Evolutionary conservation across 2,329 filamentous ascomycete genomes (phyloP), one percentile per base, ranked within the genome.

Genomic region (Ascocoryne sarcoides): DNA sequence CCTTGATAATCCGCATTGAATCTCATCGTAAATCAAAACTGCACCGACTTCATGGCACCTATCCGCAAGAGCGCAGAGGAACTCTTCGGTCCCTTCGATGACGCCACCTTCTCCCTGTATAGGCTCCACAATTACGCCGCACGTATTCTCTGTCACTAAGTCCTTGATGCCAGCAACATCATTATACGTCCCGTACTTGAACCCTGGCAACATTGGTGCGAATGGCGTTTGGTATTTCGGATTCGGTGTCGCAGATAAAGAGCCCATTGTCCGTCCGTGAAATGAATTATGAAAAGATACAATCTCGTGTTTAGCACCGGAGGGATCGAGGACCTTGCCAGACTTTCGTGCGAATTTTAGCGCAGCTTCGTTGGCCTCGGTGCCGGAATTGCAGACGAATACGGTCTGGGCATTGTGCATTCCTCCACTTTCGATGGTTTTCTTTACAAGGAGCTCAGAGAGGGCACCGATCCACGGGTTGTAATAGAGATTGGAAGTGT

Each of bases 61-160:
- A 58, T 75, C 75, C 43, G 87, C 86, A n/a, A 98, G 74, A 1
- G 87, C 84, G 17, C 79, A 62, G 17, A 98, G 71, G 63, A 96
- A 98, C 50, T 87, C 85, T 3, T 84, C 77, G 1, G 75, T 82
- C 3, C 86, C 92, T 9, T 84, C 79, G 53, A 90, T 83, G 37
- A 98, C 83, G 50, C 92, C 92, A 12, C 92, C 92, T 66, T 98
- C 92, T 43, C 92, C 92, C 65, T 98, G 92, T 46, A 98, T 95
- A 7, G 92, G 92, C 70, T 98, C 92, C 33, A 98, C 76, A 43
- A 98, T 89, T 15, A 98, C 92, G 58, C 87, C 89, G 56, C 89
- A 95, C 0, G 92, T 96, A 51, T 80, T 77, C 15, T 87, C 79
- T 0, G 82, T 95, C 20, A 98, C 79, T 14, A 95, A 68, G 1